These are phyloP conservation scores for Verticillium albo-atrum DNA, from an alignment of 2,329 filamentous ascomycete species.

Conservation along the genomic window DNA sequence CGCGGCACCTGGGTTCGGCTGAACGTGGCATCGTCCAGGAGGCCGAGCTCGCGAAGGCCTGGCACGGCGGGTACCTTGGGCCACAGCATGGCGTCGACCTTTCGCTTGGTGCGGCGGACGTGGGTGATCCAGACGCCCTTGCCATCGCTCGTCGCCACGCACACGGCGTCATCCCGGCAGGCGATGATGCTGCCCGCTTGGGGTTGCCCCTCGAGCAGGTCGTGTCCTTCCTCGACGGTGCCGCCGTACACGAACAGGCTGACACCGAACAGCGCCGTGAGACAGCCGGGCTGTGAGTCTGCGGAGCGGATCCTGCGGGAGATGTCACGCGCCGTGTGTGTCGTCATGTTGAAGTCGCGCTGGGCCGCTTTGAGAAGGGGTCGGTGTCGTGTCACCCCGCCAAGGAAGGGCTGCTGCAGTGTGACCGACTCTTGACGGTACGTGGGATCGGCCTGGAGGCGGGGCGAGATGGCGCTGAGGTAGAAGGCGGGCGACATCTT, in stretches of 20 bases:
- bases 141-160: constrained; percentile 30
- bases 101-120: constrained; percentile 30
- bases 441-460: constrained; percentile 6
- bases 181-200: constrained; percentile 25
- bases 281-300: constrained; percentile 35
- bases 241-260: constrained; percentile 35
- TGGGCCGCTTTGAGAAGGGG: constrained; percentile 33
- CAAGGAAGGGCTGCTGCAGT: constrained; percentile 28
- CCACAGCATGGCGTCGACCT: constrained; percentile 30
- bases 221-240: constrained; percentile 25
- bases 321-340: constrained; percentile 29
- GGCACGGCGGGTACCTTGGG: constrained; percentile 33
- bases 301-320: constrained; percentile 34
- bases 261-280: constrained; percentile 29
- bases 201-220: constrained; percentile 9
- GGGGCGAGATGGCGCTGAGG: constrained; percentile 11
- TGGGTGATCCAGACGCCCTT: constrained; percentile 37
- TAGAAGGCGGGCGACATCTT: constrained; percentile 1
- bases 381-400: constrained; percentile 28
- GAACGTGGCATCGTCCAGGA: constrained; percentile 18
- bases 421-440: constrained; percentile 21
- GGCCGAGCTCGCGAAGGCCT: constrained; percentile 26
- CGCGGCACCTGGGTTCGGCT: constrained; percentile 5
- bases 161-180: constrained; percentile 28
- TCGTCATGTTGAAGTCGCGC: constrained; percentile 28